Evolutionary conservation across 23 red algal genomes (phyloP).

Genomic region (Gracilaria gracilis): DNA sequence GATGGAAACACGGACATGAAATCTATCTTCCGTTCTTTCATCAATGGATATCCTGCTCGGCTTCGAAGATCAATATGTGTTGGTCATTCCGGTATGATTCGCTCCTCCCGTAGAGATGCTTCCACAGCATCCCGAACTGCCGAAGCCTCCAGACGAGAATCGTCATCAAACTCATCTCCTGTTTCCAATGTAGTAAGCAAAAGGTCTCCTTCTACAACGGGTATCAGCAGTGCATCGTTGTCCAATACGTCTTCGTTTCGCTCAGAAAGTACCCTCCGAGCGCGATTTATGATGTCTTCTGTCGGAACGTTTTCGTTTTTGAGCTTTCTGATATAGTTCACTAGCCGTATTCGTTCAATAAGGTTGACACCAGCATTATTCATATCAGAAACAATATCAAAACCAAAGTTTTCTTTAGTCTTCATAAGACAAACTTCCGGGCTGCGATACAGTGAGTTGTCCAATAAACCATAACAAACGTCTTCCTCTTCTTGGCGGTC

Average conservation of each 20-base stretch:
- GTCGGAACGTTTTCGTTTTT: background rate
- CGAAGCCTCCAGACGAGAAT: conserved; percentile 17
- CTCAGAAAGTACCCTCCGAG: background rate
- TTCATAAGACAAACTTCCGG: conserved; percentile 25
- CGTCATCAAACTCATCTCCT: conserved; percentile 41
- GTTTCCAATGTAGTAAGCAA: conserved; percentile 60
- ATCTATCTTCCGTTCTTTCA: background rate
- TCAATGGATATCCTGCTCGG: background rate
- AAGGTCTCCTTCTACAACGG: conserved; percentile 55
- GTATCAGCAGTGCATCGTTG: conserved; percentile 50
- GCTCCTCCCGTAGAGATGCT: conserved; percentile 32
- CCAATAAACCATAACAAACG: conserved; percentile 44
- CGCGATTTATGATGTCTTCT: conserved; percentile 11
- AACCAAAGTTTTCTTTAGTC: conserved; percentile 21
- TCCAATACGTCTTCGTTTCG: conserved; percentile 18
- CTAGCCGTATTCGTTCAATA: conserved; percentile 52
- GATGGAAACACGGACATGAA: background rate
- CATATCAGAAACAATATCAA: conserved; percentile 66
- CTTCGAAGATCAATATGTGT: background rate
- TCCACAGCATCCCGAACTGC: conserved; percentile 27
- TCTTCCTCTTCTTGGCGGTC: conserved; percentile 4
- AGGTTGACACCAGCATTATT: conserved; percentile 24
- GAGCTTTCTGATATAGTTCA: conserved; percentile 50
- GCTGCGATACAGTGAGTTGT: conserved; percentile 23
- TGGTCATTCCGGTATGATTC: conserved; percentile 20